Base-by-base conservation (phyloP, 1,139 yeast species). In the Yamadazyma atlantica region DNA sequence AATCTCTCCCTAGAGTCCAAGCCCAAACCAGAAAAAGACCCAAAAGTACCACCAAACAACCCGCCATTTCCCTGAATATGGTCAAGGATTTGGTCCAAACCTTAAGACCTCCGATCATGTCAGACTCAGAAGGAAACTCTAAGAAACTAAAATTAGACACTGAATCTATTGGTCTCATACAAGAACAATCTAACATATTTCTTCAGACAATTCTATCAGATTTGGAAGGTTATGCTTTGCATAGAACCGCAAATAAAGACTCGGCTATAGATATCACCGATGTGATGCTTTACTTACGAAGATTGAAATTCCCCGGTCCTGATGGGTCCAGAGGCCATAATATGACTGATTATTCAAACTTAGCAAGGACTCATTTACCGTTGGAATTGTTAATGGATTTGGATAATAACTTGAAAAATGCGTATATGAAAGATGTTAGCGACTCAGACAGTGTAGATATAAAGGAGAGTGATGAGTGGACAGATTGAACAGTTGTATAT, bases 281-380 rank as follows among this genome's bases (percentile, higher is more conserved):
- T 45, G 66, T 66, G 2, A 42, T 70, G 23, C 48, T 69, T 14
- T 66, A 57, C 37, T 45, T 69, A 35, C 62, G 62, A 34, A 48
- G 73, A 34, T 55, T 66, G n/a, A 62, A 58, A 23, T 55, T 62
- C 39, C 50, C 54, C 2, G 50, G 55, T 1, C 35, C 41, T 1
- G 50, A 47, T n/a, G 51, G 50, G 2, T 40, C 47, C 8, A 39
- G 50, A 26, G 51, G 43, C 13, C 41, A 42, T 17, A 59, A 56
- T 26, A 45, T 58, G 2, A 55, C 57, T 19, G 51, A 44, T 22
- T 58, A 65, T 13, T 56, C 69, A 0, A 48, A 44, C n/a, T 48
- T 69, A 13, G 75, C 75, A 0, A 62, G 60, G 31, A 54, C 53
- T 10, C 57, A 60, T 29, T 48, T 69, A 22, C 76, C 76, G 0